phyloP scores from a whole-genome alignment of 306 rosid species.

The Vigna mungo region DNA sequence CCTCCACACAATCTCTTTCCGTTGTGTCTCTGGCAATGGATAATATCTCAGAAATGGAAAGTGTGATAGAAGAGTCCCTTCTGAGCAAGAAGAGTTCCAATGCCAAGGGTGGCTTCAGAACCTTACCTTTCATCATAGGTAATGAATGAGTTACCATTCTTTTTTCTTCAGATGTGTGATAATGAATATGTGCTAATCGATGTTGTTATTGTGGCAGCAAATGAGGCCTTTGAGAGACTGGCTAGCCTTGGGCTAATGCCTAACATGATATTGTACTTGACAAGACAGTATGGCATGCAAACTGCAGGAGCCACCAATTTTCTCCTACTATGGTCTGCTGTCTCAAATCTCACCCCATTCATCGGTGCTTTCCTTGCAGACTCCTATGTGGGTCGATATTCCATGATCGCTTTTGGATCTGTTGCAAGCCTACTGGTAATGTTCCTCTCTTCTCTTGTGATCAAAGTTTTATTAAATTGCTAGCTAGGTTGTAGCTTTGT shows the following conservation, averaged over 20 bases:
- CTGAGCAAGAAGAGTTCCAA: constrained; percentile 8
- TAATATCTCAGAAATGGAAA: constrained; percentile 21
- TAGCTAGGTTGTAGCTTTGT: neutral
- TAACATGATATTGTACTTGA: constrained; percentile 48
- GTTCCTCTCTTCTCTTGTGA: neutral
- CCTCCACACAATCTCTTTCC: neutral
- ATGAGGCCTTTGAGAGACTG: constrained; percentile 45
- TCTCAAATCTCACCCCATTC: constrained; percentile 41
- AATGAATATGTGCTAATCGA: neutral
- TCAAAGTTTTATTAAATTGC: neutral
- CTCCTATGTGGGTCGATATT: constrained; percentile 42
- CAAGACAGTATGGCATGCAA: constrained; percentile 40
- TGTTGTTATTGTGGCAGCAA: constrained; percentile 37
- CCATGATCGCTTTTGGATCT: constrained; percentile 42
- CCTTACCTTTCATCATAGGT: constrained; percentile 52
- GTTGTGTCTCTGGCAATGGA: neutral
- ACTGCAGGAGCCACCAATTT: constrained; percentile 43
- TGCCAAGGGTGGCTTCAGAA: constrained; percentile 46
- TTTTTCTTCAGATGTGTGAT: neutral
- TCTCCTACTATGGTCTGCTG: constrained; percentile 43
- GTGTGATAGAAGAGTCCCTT: constrained; percentile 40
- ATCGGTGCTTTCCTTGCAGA: constrained; percentile 45
- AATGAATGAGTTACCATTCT: neutral
- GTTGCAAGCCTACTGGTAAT: constrained; percentile 32
- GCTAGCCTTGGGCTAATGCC: constrained; percentile 45